Evolutionary conservation across 345 rosid species (phyloP), one percentile per base, ranked within the genome.

Genomic region (Camelina laxa): DNA sequence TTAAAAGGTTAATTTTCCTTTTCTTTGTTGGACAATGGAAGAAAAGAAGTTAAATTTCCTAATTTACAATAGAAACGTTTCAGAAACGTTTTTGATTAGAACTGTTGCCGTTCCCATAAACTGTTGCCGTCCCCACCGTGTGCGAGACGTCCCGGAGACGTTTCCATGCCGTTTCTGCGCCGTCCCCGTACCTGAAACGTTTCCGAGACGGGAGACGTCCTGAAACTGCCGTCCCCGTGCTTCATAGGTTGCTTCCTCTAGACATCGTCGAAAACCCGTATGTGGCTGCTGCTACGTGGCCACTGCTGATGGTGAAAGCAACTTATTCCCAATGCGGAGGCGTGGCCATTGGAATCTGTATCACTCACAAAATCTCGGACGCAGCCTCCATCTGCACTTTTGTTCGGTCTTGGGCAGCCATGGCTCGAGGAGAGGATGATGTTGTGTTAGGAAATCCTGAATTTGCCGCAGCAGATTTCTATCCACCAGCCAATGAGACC

Each of bases 291-390:
- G 7, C 35, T 0, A 72, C 64, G 0, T 59, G 56, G 71, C 66
- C 47, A n/a, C 20, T 64, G 45, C 51, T 79, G 13, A 51, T 66
- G 2, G 72, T 48, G 27, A 84, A 61, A 13, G 65, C 59, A 22
- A 85, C 61, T 60, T 41, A 77, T 16, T 75, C 83, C 12, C 53
- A 62, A 15, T 83, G 86, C 14, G 89, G 88, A 2, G 91, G 88
- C 2, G 22, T 81, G 42, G 79, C 80, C n/a, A 49, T 87, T 0
- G 72, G 73, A 54, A 7, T 82, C 5, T 71, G 82, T 60, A 41
- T 84, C 4, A 66, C 86, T 5, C 90, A 88, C 63, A 83, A 82
- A 66, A 42, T 83, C 9, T 79, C 81, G 1, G 88, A 88, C 42
- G 88, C 85, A 9, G 79, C 77, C 7, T 78, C 88, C 16, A 58